These are phyloP conservation scores for Yarrowia porcina DNA, from an alignment of 805 yeast genomes.

Conservation along the genomic window DNA sequence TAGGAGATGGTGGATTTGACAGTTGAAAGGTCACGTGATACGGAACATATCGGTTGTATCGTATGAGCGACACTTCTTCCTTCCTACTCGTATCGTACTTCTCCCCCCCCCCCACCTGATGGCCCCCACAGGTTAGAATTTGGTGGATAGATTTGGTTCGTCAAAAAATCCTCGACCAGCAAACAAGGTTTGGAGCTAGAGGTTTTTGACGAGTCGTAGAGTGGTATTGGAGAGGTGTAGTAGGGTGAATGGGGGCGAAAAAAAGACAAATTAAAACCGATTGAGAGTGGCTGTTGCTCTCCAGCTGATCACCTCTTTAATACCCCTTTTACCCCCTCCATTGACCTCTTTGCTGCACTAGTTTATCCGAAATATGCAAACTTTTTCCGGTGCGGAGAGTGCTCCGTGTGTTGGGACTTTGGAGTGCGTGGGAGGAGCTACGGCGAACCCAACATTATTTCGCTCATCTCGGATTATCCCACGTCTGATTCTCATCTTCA, in stretches of 20 bases:
- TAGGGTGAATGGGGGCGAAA: too few relatives aligned
- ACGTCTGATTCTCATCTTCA: neutral
- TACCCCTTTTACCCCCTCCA: neutral
- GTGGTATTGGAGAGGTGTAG: neutral
- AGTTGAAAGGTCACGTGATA: neutral
- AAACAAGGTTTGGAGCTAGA: neutral
- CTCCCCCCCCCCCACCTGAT: too few relatives aligned
- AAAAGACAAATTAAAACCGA: too few relatives aligned
- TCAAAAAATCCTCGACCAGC: neutral
- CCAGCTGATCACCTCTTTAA: too few relatives aligned
- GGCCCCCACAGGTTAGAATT: neutral
- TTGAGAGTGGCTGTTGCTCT: too few relatives aligned
- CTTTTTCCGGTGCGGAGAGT: slow-evolving; percentile 26
- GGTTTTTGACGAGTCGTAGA: neutral
- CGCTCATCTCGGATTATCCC: slow-evolving; percentile 22
- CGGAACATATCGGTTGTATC: neutral
- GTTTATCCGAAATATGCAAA: slow-evolving; percentile 25
- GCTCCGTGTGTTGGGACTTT: slow-evolving; percentile 12
- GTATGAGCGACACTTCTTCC: neutral
- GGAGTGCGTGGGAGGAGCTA: slow-evolving; percentile 1
- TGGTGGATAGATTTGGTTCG: neutral
- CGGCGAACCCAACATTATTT: slow-evolving; percentile 23
- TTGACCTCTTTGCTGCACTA: neutral
- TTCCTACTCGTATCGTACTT: too few relatives aligned
- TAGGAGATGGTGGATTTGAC: neutral